A percentile compares a stretch with the other conserved stretches of the same genome.
phyloP scores from a whole-genome alignment of 139 green algal species.

The Tetradesmus obliquus region DNA sequence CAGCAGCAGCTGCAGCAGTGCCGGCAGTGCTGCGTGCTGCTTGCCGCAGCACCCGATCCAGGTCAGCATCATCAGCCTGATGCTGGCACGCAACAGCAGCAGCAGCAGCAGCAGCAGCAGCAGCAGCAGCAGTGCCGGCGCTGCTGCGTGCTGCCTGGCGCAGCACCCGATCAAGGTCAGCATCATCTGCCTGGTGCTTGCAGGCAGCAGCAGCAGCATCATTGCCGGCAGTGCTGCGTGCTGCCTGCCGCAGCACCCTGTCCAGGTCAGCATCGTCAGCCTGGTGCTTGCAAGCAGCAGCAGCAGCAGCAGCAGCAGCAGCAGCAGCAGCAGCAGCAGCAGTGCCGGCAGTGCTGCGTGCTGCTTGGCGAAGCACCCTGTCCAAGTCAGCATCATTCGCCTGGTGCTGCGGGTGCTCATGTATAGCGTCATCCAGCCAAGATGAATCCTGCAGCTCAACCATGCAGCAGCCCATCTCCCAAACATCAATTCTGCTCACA shows the following conservation, averaged over 20 bases:
- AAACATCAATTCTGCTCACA: neutral
- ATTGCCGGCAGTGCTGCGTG: no score
- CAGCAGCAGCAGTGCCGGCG: no score
- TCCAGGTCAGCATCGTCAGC: no score
- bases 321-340: no score
- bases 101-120: no score
- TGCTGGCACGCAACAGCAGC: no score
- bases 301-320: no score
- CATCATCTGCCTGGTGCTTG: no score
- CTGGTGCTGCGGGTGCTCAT: slow-evolving; percentile 3
- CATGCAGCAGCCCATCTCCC: slow-evolving; percentile 29
- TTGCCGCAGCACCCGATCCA: neutral
- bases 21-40: neutral
- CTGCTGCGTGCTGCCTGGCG: neutral
- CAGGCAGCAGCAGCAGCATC: no score
- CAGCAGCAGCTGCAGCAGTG: neutral
- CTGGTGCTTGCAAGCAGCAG: no score
- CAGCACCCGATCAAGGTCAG: neutral
- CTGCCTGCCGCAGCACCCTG: neutral
- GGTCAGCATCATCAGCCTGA: no score
- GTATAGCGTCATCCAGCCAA: neutral
- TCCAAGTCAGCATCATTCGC: neutral
- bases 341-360: no score
- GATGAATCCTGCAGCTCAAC: neutral
- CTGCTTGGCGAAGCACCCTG: neutral